Conservation (phyloP, 208 protist species). For the Crithidia bombi region DNA sequence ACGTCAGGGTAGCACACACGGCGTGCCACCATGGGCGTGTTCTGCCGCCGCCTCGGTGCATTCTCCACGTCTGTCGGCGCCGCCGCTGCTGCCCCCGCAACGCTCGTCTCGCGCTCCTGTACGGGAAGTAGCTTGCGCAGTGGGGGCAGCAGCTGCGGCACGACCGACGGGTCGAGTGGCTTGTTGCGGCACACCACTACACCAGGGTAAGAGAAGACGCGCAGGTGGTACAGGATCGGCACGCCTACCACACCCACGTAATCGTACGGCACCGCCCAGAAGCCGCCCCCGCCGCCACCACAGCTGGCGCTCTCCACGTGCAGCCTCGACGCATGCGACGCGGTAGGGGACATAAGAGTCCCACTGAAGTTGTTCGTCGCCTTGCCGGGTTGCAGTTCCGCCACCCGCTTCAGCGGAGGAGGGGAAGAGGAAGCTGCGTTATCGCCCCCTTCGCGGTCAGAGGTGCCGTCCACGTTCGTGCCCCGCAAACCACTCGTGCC, state of each 20-base stretch:
- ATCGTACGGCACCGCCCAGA: slow-evolving; percentile 43
- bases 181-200: slow-evolving; percentile 53
- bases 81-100: not conserved
- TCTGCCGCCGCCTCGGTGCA: slow-evolving; percentile 16
- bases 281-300: slow-evolving; percentile 1
- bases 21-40: slow-evolving; percentile 29
- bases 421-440: slow-evolving; percentile 7
- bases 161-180: slow-evolving; percentile 1
- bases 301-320: not conserved
- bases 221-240: slow-evolving; percentile 51
- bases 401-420: slow-evolving; percentile 30
- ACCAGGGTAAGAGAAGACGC: slow-evolving; percentile 49
- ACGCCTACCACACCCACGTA: slow-evolving; percentile 37
- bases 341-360: not conserved
- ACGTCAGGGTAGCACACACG: slow-evolving; percentile 30
- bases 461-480: too few relatives aligned
- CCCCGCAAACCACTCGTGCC: too few relatives aligned
- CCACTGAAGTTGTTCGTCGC: slow-evolving; percentile 13
- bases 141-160: not conserved
- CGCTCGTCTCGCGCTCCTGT: not conserved
- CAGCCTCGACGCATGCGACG: not conserved
- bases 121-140: not conserved
- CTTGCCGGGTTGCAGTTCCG: slow-evolving; percentile 12
- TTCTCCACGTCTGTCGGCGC: not conserved
- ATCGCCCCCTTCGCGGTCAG: too few relatives aligned